Conservation (phyloP, 768 basidiomycete genomes). For the Fomitopsis pulvina region DNA sequence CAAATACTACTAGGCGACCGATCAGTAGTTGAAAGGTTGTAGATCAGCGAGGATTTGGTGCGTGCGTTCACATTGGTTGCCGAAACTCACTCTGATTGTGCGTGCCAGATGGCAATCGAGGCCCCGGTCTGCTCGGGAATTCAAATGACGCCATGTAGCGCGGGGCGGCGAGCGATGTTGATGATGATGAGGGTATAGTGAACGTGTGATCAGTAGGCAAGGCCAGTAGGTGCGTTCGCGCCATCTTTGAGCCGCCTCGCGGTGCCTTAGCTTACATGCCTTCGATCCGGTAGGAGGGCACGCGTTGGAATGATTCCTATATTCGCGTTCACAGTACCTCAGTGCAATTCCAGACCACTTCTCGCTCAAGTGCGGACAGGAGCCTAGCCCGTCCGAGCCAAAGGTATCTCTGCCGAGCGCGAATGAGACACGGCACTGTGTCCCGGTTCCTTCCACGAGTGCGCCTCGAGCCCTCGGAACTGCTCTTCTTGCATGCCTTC, state of each 20-base stretch:
- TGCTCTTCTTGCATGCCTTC: not conserved
- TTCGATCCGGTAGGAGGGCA: not conserved
- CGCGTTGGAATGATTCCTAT: not conserved
- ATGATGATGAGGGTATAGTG: not conserved
- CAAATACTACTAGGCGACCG: too few species aligned
- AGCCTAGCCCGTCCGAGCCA: not conserved
- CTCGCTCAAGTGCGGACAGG: not conserved
- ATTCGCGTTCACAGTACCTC: not conserved
- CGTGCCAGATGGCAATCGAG: not conserved
- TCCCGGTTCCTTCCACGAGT: not conserved
- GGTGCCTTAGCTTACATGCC: not conserved
- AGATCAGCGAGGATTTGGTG: not conserved
- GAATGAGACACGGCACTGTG: not conserved
- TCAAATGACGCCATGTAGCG: not conserved
- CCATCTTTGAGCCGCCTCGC: not conserved
- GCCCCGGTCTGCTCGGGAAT: not conserved
- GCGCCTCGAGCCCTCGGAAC: not conserved
- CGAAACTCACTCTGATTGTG: not conserved
- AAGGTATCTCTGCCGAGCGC: not conserved
- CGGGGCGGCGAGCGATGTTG: not conserved
- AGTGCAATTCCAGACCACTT: not conserved
- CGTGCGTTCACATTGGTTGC: not conserved
- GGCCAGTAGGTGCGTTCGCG: not conserved
- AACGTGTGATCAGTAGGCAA: not conserved
- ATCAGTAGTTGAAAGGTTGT: too few species aligned